Base-by-base conservation (phyloP, 208 protist species). In the Leishmania lainsoni region DNA sequence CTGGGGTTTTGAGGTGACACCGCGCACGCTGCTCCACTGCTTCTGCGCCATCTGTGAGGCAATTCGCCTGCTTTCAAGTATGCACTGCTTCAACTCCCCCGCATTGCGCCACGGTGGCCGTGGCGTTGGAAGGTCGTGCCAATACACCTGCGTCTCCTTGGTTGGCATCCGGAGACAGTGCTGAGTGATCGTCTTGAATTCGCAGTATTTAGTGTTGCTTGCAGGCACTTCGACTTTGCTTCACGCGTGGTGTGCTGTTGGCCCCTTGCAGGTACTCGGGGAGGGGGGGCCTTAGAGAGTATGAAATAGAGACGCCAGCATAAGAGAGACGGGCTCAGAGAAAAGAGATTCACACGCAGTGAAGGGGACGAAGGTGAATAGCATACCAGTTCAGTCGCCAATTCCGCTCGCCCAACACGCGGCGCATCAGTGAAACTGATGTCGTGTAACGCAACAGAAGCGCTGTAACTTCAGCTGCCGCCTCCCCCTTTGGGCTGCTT, bases 71-170 rank as follows among this genome's bases (percentile, higher is more conserved):
- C 82, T 86, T 48, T 68, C 72, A 49, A 79, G 77, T 2, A 82
- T 61, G 54, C 72, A 80, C n/a, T 12, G 39, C 52, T 69, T 75
- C 29, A 82, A 58, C 58, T 79, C 82, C 26, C 70, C 78, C 26
- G 63, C 65, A 32, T 51, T 80, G 52, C 65, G 49, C 82, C 82
- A 86, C 48, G 82, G 82, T 26, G 78, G 49, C 48, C 29, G 5
- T n/a, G 80, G 80, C 39, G 58, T 66, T 0, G 82, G 82, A 14
- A 86, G 61, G 20, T 82, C 65, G 45, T 86, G 65, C 82, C 82
- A 86, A 66, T 86, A 80, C 72, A 86, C 82, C 78, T 86, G 82
- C 42, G 82, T 82, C 3, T 73, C 77, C 58, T 86, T 66, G 10
- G 65, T 73, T 20, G 82, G 82, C 82, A 86, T 86, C n/a, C 6